Evolutionary conservation across 192 early-diverging fungal genomes (phyloP).

Genomic region (Backusella psychrophila): DNA sequence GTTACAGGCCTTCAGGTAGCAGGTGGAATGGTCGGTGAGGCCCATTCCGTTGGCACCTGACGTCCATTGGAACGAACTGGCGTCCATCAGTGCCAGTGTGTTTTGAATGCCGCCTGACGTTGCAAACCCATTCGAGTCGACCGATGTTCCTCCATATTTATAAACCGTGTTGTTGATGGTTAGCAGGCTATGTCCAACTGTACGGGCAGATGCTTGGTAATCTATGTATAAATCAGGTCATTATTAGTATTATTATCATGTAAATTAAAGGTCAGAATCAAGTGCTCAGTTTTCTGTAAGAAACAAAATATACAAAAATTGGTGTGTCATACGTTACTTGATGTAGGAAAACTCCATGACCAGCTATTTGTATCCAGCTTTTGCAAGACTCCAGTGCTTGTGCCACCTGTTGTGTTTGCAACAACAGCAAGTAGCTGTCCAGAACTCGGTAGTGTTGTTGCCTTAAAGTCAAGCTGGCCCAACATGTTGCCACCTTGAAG

Average conservation of each 20-base stretch:
- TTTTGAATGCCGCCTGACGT: constrained; percentile 24
- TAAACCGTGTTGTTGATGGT: constrained; percentile 51
- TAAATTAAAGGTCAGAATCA: constrained; percentile 13
- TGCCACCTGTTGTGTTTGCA: constrained; percentile 39
- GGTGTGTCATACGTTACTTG: constrained; percentile 34
- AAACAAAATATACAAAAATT: not conserved
- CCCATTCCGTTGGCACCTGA: constrained; percentile 27
- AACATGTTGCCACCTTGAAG: constrained; percentile 19
- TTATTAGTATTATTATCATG: not conserved
- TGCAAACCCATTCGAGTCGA: constrained; percentile 22
- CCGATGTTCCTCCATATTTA: constrained; percentile 31
- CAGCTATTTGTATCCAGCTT: constrained; percentile 43
- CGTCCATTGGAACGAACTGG: constrained; percentile 28
- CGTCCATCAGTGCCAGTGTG: constrained; percentile 24
- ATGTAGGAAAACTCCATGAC: constrained; percentile 44
- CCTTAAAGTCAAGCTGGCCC: constrained; percentile 40
- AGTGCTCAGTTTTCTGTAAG: not conserved
- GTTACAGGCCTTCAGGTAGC: constrained; percentile 40
- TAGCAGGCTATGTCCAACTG: constrained; percentile 51
- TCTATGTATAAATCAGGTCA: not conserved
- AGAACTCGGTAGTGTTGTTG: constrained; percentile 35
- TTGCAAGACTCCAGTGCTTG: constrained; percentile 25
- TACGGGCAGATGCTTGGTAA: constrained; percentile 27
- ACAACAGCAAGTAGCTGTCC: constrained; percentile 44
- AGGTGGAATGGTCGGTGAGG: constrained; percentile 33